Evolutionary conservation across 2,329 filamentous ascomycete species (phyloP), one percentile per base, ranked within the genome.

Genomic region (Botrytis galanthina): DNA sequence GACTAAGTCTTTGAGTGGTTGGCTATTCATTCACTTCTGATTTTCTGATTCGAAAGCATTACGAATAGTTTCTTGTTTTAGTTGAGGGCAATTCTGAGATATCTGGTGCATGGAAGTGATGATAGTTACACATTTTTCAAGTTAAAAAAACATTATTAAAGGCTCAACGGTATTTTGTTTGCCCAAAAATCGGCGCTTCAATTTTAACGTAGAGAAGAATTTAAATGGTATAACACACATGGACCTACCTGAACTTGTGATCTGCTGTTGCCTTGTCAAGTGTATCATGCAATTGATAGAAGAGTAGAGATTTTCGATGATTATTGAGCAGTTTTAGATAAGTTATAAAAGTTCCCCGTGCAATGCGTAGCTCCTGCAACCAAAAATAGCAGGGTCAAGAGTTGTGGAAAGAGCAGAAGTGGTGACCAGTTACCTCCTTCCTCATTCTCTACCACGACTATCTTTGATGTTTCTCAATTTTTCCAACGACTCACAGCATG

Each of bases 41-140:
- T 54, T n/a, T 39, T 14, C 14, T 54, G 35, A 29, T 54, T 39
- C 14, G 46, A 14, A 54, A 39, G 14, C 26, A 37, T 29, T 29
- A 29, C 3, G 4, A 5, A 7, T 39, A 14, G 1, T 39, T 8
- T 39, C 4, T 54, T 39, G 16, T 20, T 7, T 51, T 39, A 4
- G 22, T 54, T 51, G 12, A 35, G 0, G 32, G 5, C 8, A 39
- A 0, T 54, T 51, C 29, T 20, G 0, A 22, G 8, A 12, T 29
- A 0, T 29, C 3, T 22, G 14, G 8, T 5, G 14, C 0, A 39
- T 39, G 26, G 8, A 3, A 26, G 37, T 67, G 8, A 37, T 6
- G n/a, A 20, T 3, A 29, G 2, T 26, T 67, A n/a, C 26, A 16
- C 10, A 29, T 20, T 39, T 39, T 16, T 4, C 4, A 67, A 29